Evolutionary conservation across 192 early-diverging fungal species (phyloP).

Genomic region (Physocladia obscura): DNA sequence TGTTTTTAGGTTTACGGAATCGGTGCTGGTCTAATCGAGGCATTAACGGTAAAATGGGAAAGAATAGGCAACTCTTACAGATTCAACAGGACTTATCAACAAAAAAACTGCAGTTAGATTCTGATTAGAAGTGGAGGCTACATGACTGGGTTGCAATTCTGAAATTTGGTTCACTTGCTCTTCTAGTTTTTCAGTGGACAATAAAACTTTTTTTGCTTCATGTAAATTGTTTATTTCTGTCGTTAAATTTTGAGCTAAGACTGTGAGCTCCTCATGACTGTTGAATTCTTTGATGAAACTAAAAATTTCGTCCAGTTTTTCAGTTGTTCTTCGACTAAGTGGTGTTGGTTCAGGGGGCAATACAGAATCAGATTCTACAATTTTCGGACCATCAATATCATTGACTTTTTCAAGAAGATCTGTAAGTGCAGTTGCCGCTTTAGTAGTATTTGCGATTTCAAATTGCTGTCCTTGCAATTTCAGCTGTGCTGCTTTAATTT

Average conservation of each 20-base stretch:
- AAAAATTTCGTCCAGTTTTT: slow-evolving; percentile 27
- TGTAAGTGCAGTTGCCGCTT: neutral
- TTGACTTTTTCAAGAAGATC: slow-evolving; percentile 7
- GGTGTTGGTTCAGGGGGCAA: neutral
- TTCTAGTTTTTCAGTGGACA: slow-evolving; percentile 19
- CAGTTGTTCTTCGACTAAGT: neutral
- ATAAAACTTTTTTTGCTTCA: slow-evolving; percentile 20
- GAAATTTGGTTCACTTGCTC: neutral
- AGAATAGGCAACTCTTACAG: too few relatives aligned
- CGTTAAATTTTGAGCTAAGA: slow-evolving; percentile 13
- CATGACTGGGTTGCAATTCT: too few relatives aligned
- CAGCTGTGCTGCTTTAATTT: neutral
- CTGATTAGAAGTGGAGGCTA: too few relatives aligned
- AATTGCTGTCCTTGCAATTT: neutral
- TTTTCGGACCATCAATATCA: neutral
- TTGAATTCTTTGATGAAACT: slow-evolving; percentile 28
- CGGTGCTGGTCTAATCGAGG: neutral
- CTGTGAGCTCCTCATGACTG: slow-evolving; percentile 20
- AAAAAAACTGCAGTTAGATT: too few relatives aligned
- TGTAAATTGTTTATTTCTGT: slow-evolving; percentile 18
- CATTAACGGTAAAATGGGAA: too few relatives aligned
- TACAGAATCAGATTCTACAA: neutral
- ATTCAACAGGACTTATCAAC: too few relatives aligned
- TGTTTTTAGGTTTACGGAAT: neutral
- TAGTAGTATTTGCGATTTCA: neutral